Evolutionary conservation across 108 stramenopile genomes (phyloP).

Genomic region (Pseudonitzschia pungens): DNA sequence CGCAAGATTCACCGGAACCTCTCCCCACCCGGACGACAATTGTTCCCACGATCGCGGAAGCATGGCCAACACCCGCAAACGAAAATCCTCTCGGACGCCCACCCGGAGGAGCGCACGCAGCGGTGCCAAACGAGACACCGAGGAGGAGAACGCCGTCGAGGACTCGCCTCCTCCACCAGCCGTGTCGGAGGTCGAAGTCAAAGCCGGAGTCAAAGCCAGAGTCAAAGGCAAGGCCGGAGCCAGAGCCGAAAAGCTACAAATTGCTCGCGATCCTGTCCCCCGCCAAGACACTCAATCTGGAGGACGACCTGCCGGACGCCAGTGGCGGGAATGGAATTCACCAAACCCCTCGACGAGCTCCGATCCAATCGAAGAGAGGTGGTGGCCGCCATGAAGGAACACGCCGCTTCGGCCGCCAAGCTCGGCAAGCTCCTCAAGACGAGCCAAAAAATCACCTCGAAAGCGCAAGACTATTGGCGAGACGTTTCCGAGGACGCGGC

Average conservation of each 20-base stretch:
- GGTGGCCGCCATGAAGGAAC: conserved; percentile 43
- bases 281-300: conserved; percentile 62
- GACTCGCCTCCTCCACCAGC: no score
- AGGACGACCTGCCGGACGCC: conserved; percentile 5
- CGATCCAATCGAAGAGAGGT: conserved; percentile 1
- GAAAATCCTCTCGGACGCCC: no score
- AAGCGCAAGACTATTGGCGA: conserved; percentile 37
- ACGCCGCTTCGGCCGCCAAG: conserved; percentile 25
- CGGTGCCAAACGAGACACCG: no score
- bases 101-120: no score
- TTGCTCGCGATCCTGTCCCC: conserved; percentile 45
- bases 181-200: no score
- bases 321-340: background rate
- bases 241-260: background rate
- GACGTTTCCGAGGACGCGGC: conserved; percentile 20
- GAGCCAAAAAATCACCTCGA: conserved; percentile 43
- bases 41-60: background rate
- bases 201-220: background rate
- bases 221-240: background rate
- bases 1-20: background rate
- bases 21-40: background rate
- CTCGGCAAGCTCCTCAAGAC: conserved; percentile 55
- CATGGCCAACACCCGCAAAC: no score
- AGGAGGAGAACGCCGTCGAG: no score
- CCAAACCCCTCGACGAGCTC: conserved; percentile 15